These are phyloP conservation scores for Gossypium anomalum DNA, from an alignment of 345 rosid genomes.

Conservation along the genomic window DNA sequence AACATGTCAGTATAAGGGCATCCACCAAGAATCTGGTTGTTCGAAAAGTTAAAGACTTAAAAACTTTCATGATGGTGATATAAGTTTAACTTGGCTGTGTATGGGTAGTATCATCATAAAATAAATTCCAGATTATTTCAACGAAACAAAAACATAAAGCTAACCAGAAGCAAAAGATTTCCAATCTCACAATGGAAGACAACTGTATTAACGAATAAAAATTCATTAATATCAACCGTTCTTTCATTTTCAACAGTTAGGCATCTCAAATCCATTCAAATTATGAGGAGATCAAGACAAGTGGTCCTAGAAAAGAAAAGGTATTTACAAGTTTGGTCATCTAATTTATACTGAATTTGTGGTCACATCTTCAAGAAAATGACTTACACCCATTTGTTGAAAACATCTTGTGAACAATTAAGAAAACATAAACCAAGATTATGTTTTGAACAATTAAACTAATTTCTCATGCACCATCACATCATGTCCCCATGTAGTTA, in stretches of 20 bases:
- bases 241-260: background rate
- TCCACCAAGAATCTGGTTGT: background rate
- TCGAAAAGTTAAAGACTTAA: background rate
- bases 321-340: background rate
- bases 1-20: background rate
- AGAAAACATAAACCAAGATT: background rate
- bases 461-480: constrained; percentile 29
- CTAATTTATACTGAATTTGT: background rate
- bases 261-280: background rate
- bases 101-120: background rate
- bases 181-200: background rate
- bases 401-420: background rate
- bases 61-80: background rate
- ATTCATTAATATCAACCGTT: background rate
- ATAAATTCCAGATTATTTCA: background rate
- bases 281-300: background rate
- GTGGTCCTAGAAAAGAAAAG: constrained; percentile 7
- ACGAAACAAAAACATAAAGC: background rate
- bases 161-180: background rate
- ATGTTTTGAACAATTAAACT: constrained; percentile 10
- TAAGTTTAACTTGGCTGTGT: background rate
- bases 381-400: background rate
- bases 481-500: constrained; percentile 38
- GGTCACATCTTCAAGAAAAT: background rate
- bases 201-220: background rate